Percentiles rank a stretch among this genome's conserved stretches.
phyloP scores from a whole-genome alignment of 2,329 filamentous ascomycete genomes.

The Cryphonectria radicalis region DNA sequence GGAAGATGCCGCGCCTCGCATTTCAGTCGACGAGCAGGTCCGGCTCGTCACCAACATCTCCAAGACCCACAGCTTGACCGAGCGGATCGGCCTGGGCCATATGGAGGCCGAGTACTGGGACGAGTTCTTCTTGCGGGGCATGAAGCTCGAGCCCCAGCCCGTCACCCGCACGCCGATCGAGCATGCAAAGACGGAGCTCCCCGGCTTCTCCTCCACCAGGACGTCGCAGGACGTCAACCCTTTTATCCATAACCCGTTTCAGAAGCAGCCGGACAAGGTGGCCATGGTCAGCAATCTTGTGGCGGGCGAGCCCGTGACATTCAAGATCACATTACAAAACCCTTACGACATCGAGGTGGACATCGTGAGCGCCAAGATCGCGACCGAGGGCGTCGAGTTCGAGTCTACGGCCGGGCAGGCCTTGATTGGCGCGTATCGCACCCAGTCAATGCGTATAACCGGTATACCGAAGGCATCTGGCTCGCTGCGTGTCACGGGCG shows the following conservation, averaged over 20 bases:
- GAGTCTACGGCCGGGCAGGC: constrained; percentile 67
- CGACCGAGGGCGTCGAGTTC: constrained; percentile 74
- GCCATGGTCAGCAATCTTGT: constrained; percentile 72
- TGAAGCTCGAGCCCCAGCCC: constrained; percentile 70
- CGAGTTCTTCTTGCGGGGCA: constrained; percentile 83
- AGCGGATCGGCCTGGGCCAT: constrained; percentile 71
- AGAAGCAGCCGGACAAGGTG: constrained; percentile 67
- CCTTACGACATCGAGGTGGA: constrained; percentile 92
- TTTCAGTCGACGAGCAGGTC: constrained; percentile 82
- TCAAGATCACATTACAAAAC: constrained; percentile 87
- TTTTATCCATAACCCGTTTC: constrained; percentile 94
- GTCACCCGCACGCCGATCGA: constrained; percentile 66
- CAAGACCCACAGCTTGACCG: constrained; percentile 78
- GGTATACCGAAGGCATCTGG: constrained; percentile 72
- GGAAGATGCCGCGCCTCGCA: constrained; percentile 70
- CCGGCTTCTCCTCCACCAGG: constrained; percentile 53
- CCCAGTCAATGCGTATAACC: constrained; percentile 74
- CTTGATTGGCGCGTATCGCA: constrained; percentile 78
- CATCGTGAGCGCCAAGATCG: constrained; percentile 78
- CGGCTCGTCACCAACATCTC: constrained; percentile 84
- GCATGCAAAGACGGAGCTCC: constrained; percentile 62
- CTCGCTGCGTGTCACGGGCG: constrained; percentile 74
- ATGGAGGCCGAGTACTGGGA: constrained; percentile 93
- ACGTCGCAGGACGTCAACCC: constrained; percentile 72
- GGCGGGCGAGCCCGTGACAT: constrained; percentile 75